These are phyloP conservation scores for Tilletia indica DNA, from an alignment of 1,284 basidiomycete genomes.

Conservation along the genomic window DNA sequence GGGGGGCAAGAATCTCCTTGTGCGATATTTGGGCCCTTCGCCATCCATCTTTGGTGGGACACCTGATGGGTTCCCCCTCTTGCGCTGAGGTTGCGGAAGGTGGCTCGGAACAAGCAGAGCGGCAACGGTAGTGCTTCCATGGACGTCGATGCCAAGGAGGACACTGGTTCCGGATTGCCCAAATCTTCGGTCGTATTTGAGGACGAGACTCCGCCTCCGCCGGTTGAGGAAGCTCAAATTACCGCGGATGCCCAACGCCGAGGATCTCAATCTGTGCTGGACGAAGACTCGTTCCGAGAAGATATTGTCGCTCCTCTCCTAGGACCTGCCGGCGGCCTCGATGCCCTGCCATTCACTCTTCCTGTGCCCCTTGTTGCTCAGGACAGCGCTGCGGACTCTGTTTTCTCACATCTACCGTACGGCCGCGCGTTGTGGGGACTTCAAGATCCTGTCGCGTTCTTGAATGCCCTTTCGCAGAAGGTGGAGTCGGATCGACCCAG, in stretches of 20 bases:
- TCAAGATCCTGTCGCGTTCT: conserved; percentile 2
- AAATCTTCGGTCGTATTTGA: background rate
- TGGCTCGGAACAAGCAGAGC: conserved; percentile 30
- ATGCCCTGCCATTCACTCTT: conserved; percentile 2
- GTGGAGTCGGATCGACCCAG: conserved; percentile 24
- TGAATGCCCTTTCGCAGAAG: conserved; percentile 23
- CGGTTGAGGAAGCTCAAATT: no score
- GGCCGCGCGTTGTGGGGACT: conserved; percentile 1
- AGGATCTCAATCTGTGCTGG: background rate
- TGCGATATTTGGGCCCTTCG: conserved; percentile 24
- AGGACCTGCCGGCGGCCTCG: conserved; percentile 8
- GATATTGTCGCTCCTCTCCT: conserved; percentile 14
- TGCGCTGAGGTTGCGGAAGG: background rate
- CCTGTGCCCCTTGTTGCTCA: background rate
- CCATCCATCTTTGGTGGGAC: conserved; percentile 19
- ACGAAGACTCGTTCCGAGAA: conserved; percentile 8
- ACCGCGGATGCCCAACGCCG: no score
- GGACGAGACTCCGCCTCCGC: background rate
- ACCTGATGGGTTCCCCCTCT: conserved; percentile 7
- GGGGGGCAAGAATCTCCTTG: conserved; percentile 37
- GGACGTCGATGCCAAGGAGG: conserved; percentile 49
- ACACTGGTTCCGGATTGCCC: background rate
- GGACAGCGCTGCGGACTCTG: background rate
- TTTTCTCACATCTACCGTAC: background rate
- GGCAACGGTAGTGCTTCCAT: conserved; percentile 58